Base-by-base conservation (phyloP, 2,329 filamentous ascomycete species). In the Talaromyces sp. region DNA sequence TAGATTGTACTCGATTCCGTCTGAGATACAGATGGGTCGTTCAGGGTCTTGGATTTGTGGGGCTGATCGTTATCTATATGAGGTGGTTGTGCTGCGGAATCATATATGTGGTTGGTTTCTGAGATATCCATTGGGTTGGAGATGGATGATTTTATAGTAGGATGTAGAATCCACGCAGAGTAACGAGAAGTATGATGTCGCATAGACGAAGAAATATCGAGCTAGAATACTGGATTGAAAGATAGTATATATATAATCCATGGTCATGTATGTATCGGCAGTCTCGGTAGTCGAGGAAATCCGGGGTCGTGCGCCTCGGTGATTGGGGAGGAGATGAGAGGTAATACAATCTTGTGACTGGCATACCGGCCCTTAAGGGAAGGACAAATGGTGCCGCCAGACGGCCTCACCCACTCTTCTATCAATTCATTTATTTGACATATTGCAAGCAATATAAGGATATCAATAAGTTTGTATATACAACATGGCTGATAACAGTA, bases 401-500 rank as follows among this genome's bases (percentile, higher is more conserved):
- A 27, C 19, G 3, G 13, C 17, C 10, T 19, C 11, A 19, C 2
- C 8, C 13, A n/a, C 25, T 7, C 3, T 22, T 11, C 8, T 22
- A 34, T 31, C 3, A n/a, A n/a, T 53, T n/a, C 27, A 53, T 53
- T 29, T 5, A 29, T 29, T 29, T 11, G 7, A 17, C 4, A 51
- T 17, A 29, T 5, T 17, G 49, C 29, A 56, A 38, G n/a, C 53
- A 36, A 36, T 36, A 36, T n/a, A n/a, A 53, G 25, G 11, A 7
- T 56, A 56, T 22, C 11, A 15, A 17, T 29, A 27, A 49, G 1
- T 17, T 2, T 29, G 47, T 56, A 13, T 15, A 22, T 49, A 40
- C 34, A 53, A 31, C 22, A 79, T 79, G 78, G 68, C 74, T 65
- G 68, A 70, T 19, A 63, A 61, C n/a, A 11, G 29, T 19, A 59